Base-by-base conservation (phyloP, 2,329 filamentous ascomycete genomes). In the Didymosphaeria variabile region DNA sequence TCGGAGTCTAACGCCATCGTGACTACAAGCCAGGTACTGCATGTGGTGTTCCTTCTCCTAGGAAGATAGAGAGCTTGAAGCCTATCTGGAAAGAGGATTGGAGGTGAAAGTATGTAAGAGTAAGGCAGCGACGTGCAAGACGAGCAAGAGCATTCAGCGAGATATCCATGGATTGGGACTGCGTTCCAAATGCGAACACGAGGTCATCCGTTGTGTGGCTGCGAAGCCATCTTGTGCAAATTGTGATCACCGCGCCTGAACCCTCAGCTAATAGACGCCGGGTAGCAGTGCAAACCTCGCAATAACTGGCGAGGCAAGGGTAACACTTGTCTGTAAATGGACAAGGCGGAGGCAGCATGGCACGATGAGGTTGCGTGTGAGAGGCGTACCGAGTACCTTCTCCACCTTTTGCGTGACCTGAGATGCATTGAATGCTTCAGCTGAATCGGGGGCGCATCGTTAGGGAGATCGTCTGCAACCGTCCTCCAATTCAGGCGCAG, bases 381-480 rank as follows among this genome's bases (percentile, higher is more conserved):
- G 47, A 46, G 49, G 50, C 4, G 17, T 12, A 58, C 47, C 10
- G 36, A 46, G 34, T 31, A 6, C 3, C n/a, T 50, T 51, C 55
- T 38, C 57, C 57, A 13, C 46, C 40, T 47, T 34, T 53, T 58
- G 49, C 47, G 57, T 17, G 21, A 54, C 57, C 47, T 47, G 26
- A 45, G 17, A 29, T 29, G 32, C 31, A 15, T 38, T 44, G n/a
- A 19, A 44, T 32, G 29, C 31, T 36, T 7, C 38, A 38, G 36
- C 36, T 23, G 26, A 50, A 17, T 29, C 26, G 47, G 23, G n/a
- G 31, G 49, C 10, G 19, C 23, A 26, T 52, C n/a, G 10, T n/a
- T 34, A 52, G 49, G 15, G 32, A 52, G 34, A 38, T 52, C 49
- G 34, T 38, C 49, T 47, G 45, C 23, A n/a, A 21, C 45, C 17